Percentiles rank a stretch among this genome's conserved stretches.
Conservation (phyloP, 345 rosid species). For the Acer campestre region DNA sequence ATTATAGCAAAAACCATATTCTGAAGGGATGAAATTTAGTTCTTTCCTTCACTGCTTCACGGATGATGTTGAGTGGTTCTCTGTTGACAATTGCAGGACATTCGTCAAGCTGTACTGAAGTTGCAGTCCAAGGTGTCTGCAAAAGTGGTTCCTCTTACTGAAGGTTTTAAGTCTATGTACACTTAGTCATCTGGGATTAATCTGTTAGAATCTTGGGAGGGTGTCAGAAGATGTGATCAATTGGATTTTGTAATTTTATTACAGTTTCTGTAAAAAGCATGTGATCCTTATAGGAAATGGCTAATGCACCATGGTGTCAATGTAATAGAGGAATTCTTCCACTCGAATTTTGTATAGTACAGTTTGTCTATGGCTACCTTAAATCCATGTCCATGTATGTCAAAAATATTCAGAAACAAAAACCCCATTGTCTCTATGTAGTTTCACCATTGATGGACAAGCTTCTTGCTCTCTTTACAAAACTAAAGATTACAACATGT, state of each 20-base stretch:
- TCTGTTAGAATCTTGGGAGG: neutral
- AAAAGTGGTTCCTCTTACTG: conserved; percentile 85
- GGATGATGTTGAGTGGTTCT: conserved; percentile 4
- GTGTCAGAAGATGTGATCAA: neutral
- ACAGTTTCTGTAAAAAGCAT: conserved; percentile 5
- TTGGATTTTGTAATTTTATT: neutral
- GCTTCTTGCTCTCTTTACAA: neutral
- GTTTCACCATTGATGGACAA: neutral
- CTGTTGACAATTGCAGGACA: conserved; percentile 57
- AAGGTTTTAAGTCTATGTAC: conserved; percentile 84
- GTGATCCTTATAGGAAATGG: neutral
- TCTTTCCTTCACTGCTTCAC: neutral
- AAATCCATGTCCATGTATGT: neutral
- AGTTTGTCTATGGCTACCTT: neutral
- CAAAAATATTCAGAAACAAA: neutral
- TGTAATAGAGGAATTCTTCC: neutral
- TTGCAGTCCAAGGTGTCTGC: conserved; percentile 82
- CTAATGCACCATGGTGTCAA: neutral
- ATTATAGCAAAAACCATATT: neutral
- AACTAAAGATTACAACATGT: neutral
- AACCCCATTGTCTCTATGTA: neutral
- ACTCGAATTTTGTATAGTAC: neutral
- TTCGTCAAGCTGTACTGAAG: conserved; percentile 67
- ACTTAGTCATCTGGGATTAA: conserved; percentile 30
- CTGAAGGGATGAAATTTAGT: neutral